phyloP scores from a whole-genome alignment of 768 basidiomycete species.

The Saitozyma sp. region DNA sequence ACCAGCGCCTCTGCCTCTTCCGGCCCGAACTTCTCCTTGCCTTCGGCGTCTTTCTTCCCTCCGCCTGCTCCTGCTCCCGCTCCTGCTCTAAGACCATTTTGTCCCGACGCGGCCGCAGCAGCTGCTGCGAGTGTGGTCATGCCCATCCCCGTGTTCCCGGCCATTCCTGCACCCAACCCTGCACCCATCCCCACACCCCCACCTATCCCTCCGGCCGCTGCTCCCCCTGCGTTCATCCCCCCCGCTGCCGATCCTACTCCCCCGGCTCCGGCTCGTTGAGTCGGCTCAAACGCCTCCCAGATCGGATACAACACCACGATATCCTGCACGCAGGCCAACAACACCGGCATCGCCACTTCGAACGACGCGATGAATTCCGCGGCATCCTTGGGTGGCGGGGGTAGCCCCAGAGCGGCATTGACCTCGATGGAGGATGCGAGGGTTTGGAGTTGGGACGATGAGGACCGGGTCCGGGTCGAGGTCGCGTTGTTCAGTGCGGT shows the following conservation, averaged over 20 bases:
- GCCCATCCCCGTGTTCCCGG: too few relatives aligned
- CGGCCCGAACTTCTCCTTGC: constrained; percentile 34
- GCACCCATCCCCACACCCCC: neutral
- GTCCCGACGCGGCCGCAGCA: neutral
- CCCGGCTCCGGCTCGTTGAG: constrained; percentile 1
- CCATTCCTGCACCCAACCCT: neutral
- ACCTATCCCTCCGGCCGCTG: too few relatives aligned
- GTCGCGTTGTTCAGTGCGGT: constrained; percentile 57
- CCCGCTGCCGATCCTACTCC: neutral
- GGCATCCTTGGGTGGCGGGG: constrained; percentile 31
- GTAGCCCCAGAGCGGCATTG: constrained; percentile 42
- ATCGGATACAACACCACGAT: constrained; percentile 84
- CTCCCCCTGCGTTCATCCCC: too few relatives aligned
- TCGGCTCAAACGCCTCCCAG: constrained; percentile 73
- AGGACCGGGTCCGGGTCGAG: constrained; percentile 26
- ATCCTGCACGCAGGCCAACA: constrained; percentile 85
- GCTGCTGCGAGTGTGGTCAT: too few relatives aligned
- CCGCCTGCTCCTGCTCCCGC: neutral
- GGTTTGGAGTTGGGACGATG: constrained; percentile 54
- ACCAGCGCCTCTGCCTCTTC: constrained; percentile 41
- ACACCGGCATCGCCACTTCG: constrained; percentile 76
- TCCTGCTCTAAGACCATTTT: neutral
- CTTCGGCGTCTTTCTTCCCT: neutral
- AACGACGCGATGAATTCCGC: constrained; percentile 73
- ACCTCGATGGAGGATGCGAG: constrained; percentile 44